Evolutionary conservation across 1,284 basidiomycete species (phyloP), one percentile per base, ranked within the genome.

Genomic region (Cryptococcus wingfieldii): DNA sequence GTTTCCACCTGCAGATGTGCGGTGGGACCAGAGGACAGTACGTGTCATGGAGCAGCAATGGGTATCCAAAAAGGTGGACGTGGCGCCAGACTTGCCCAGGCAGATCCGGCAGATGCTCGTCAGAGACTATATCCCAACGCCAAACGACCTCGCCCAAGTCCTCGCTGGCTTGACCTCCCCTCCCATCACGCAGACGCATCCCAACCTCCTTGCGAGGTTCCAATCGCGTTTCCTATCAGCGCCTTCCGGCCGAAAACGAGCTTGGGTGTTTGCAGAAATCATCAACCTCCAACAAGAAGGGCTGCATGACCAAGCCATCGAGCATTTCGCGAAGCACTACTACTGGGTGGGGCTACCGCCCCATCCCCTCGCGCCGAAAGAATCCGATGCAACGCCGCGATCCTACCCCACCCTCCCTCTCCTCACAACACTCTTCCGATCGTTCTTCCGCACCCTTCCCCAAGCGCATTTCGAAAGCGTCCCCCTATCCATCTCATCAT

Each of bases 261-360:
- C 38, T 10, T 73, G 69, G 70, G 45, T 55, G 14, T 67, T 70
- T 47, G 68, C 70, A 4, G 51, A 64, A 19, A 61, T 73, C 25
- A 50, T 67, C n/a, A 62, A 64, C 4, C 54, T 60, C 19, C 52
- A 51, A 13, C 38, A 49, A 39, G 53, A 55, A 1, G 62, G 59
- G 2, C 18, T 51, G 9, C 62, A 69, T 47, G 38, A 48, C 1
- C 60, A 60, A 4, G 68, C 67, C 3, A 23, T 74, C 5, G 25
- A 50, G 16, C 23, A 51, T 4, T 74, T 72, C 54, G 46, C 56
- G 7, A 10, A 58, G 3, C 54, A 56, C 31, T 72, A 68, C 48
- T 43, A 62, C 4, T 74, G 70, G 71, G 34, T 64, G 31, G 71
- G 71, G 2, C 45, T 74, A 13, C 69, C 71, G 0, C 46, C 53